Percentiles rank a stretch among this genome's conserved stretches.
phyloP scores from a whole-genome alignment of 768 basidiomycete species.

The Sutorius australiensis region DNA sequence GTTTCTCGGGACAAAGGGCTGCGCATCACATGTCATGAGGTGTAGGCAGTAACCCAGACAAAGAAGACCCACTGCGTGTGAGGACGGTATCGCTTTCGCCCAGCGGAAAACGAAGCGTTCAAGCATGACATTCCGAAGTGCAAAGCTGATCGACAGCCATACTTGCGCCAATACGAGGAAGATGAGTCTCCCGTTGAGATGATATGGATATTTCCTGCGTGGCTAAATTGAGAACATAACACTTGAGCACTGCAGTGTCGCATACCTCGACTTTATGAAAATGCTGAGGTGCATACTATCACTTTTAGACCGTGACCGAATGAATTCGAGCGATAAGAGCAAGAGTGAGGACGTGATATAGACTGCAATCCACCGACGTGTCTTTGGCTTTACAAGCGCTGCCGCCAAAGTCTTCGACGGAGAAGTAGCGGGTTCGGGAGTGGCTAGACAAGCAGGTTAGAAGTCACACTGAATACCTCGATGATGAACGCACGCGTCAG shows the following conservation, averaged over 20 bases:
- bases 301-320: constrained; percentile 23
- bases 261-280: constrained; percentile 66
- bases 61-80: constrained; percentile 17
- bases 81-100: constrained; percentile 21
- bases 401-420: constrained; percentile 46
- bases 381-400: constrained; percentile 46
- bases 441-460: constrained; percentile 32
- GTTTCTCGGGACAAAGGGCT: constrained; percentile 24
- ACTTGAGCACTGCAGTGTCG: constrained; percentile 6
- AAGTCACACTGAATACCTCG: not conserved
- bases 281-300: constrained; percentile 45
- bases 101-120: constrained; percentile 57
- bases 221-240: not conserved
- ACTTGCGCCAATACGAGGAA: constrained; percentile 57
- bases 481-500: constrained; percentile 49
- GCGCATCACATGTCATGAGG: not conserved
- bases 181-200: constrained; percentile 65
- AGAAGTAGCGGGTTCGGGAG: constrained; percentile 47
- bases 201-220: constrained; percentile 68
- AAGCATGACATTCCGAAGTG: constrained; percentile 55
- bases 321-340: constrained; percentile 44
- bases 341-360: constrained; percentile 47
- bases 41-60: not conserved
- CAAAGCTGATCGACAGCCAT: constrained; percentile 43
- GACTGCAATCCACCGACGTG: constrained; percentile 40